These are phyloP conservation scores for Spencermartinsiella ligniputridi DNA, from an alignment of 1,139 yeast genomes.

Conservation along the genomic window DNA sequence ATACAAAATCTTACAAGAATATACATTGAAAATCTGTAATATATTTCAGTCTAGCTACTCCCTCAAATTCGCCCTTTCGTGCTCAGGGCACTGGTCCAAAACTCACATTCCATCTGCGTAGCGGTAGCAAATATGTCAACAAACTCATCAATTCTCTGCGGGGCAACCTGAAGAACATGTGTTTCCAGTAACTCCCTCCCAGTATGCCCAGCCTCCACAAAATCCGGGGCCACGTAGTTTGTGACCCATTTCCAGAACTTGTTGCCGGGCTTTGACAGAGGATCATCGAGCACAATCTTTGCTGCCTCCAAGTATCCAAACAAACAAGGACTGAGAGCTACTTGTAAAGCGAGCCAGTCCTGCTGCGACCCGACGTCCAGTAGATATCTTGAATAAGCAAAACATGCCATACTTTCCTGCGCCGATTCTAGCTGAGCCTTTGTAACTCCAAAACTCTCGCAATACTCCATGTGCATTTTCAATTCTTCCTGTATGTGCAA, in stretches of 20 bases:
- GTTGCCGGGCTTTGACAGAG: slow-evolving; percentile 23
- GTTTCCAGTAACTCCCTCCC: slow-evolving; percentile 50
- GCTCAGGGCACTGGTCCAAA: slow-evolving; percentile 50
- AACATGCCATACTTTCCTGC: slow-evolving; percentile 52
- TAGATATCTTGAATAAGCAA: slow-evolving; percentile 57
- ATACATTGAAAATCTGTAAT: too few relatives aligned
- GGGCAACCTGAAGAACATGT: slow-evolving; percentile 36
- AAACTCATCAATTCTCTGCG: slow-evolving; percentile 45
- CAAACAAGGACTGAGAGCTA: slow-evolving; percentile 72
- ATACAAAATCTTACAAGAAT: too few relatives aligned
- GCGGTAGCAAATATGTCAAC: slow-evolving; percentile 58
- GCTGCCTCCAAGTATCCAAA: slow-evolving; percentile 68
- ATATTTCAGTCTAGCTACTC: too few relatives aligned
- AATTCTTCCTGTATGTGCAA: slow-evolving; percentile 53
- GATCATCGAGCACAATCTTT: slow-evolving; percentile 15
- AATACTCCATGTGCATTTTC: slow-evolving; percentile 49
- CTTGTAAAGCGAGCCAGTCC: slow-evolving; percentile 61
- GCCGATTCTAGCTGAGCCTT: slow-evolving; percentile 45
- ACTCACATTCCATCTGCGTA: slow-evolving; percentile 53
- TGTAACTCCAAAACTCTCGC: slow-evolving; percentile 45
- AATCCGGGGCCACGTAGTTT: slow-evolving; percentile 59
- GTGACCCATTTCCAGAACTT: slow-evolving; percentile 55
- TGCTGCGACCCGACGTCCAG: slow-evolving; percentile 47
- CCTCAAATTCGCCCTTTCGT: too few relatives aligned
- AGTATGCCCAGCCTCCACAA: slow-evolving; percentile 44